phyloP scores from a whole-genome alignment of 805 yeast species.

The Lipomyces orientalis region DNA sequence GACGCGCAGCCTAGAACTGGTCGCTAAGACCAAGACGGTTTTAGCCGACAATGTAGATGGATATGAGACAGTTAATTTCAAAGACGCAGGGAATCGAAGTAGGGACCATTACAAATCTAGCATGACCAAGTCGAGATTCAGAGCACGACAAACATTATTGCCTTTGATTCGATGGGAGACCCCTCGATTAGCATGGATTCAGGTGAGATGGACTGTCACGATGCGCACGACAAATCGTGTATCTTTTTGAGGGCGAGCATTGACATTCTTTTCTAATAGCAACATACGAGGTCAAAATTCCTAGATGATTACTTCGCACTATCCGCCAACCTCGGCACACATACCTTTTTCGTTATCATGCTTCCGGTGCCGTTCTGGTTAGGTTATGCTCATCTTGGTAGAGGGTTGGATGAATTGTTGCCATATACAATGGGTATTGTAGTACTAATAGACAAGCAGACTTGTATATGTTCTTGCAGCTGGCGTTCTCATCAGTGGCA shows the following conservation, averaged over 20 bases:
- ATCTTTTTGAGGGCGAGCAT: constrained; percentile 4
- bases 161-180: constrained; percentile 72
- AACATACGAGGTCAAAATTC: constrained; percentile 51
- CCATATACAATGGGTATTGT: background rate
- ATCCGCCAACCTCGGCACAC: constrained; percentile 89
- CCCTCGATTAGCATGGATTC: constrained; percentile 60
- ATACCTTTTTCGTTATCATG: constrained; percentile 89
- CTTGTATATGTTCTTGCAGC: constrained; percentile 66
- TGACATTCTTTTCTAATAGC: constrained; percentile 3
- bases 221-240: background rate
- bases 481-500: constrained; percentile 66
- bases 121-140: constrained; percentile 62
- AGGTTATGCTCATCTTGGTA: constrained; percentile 61
- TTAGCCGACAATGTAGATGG: constrained; percentile 32
- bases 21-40: constrained; percentile 3
- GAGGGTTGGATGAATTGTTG: constrained; percentile 52
- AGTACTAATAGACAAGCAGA: constrained; percentile 15
- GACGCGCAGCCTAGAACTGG: background rate
- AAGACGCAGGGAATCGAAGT: constrained; percentile 79
- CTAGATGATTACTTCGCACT: constrained; percentile 81
- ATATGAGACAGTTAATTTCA: constrained; percentile 25
- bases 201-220: constrained; percentile 44
- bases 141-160: constrained; percentile 58
- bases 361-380: constrained; percentile 86
- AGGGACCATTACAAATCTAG: constrained; percentile 65